These are phyloP conservation scores for Tolypocladium nubicola DNA, from an alignment of 2,329 filamentous ascomycete species.

Conservation along the genomic window DNA sequence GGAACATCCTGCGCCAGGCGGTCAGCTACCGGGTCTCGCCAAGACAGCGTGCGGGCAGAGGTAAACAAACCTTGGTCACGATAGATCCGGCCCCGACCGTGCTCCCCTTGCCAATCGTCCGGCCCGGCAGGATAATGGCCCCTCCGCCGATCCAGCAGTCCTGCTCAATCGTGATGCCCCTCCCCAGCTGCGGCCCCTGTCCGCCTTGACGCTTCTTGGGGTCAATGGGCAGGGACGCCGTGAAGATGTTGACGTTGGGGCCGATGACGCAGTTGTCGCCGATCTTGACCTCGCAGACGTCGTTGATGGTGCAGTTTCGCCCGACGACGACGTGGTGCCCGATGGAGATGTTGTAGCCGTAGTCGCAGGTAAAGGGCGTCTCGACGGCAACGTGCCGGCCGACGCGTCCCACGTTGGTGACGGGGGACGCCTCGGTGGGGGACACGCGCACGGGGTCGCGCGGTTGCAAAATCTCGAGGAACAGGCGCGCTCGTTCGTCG, in stretches of 20 bases:
- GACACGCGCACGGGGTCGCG: slow-evolving; percentile 44
- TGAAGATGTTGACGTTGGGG: slow-evolving; percentile 79
- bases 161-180: slow-evolving; percentile 67
- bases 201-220: slow-evolving; percentile 63
- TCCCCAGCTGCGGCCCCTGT: slow-evolving; percentile 60
- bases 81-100: slow-evolving; percentile 77
- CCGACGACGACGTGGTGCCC: slow-evolving; percentile 78
- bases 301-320: slow-evolving; percentile 74
- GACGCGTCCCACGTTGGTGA: slow-evolving; percentile 49
- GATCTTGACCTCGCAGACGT: slow-evolving; percentile 75
- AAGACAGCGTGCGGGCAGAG: background rate
- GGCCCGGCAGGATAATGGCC: slow-evolving; percentile 66
- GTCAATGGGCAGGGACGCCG: slow-evolving; percentile 62
- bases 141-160: slow-evolving; percentile 78
- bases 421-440: slow-evolving; percentile 39
- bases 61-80: slow-evolving; percentile 57
- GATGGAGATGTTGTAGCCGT: slow-evolving; percentile 89
- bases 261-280: slow-evolving; percentile 69
- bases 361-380: slow-evolving; percentile 84
- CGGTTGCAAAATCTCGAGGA: slow-evolving; percentile 62
- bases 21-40: background rate
- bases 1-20: slow-evolving; percentile 42
- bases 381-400: slow-evolving; percentile 73
- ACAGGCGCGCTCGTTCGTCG: slow-evolving; percentile 57
- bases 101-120: slow-evolving; percentile 68